Base-by-base conservation (phyloP, 306 rosid genomes). In the Phaseolus lunatus region DNA sequence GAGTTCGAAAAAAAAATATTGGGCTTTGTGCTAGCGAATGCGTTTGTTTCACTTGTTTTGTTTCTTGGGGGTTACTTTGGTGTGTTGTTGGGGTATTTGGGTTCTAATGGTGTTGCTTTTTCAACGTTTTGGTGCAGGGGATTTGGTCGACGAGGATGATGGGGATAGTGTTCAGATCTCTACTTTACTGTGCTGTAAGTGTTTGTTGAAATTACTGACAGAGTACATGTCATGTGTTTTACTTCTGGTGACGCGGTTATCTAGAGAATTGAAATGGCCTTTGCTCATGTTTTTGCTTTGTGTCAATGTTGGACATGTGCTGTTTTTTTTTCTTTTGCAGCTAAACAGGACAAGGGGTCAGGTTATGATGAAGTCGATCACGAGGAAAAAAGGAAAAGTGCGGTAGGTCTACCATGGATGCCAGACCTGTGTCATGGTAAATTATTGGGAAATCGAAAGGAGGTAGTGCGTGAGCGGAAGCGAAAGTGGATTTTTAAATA, bases 381-480 rank as follows among this genome's bases (percentile, higher is more conserved):
- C 53, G 75, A 18, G 18, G 65, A 63, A 16, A 68, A 78, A 64
- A 9, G 12, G 80, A 70, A 71, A 63, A 66, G 10, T 9, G 27
- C 27, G 23, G 5, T 85, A 41, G 69, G 72, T 3, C 9, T 91
- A 29, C 89, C 96, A 9, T 85, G 80, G 88, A 19, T 82, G 14
- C 59, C 77, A 0, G 78, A 22, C 47, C 19, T 59, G 9, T 41
- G 65, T 59, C 57, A 50, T 70, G 61, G 79, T 48, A 66, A 14
- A 0, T 0, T 24, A 3, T 57, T 66, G 6, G 7, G 7, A 7
- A 86, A 27, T 31, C 88, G 88, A 23, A 92, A 84, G 83, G 91
- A 74, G 70, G 73, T 68, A 47, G 2, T 77, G 15, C 97, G 91
- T 5, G 87, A 81, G 52, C 87, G 97, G 83, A 95, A 89, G 77